Evolutionary conservation across 2,329 filamentous ascomycete genomes (phyloP).

Genomic region (Alternaria triticina): DNA sequence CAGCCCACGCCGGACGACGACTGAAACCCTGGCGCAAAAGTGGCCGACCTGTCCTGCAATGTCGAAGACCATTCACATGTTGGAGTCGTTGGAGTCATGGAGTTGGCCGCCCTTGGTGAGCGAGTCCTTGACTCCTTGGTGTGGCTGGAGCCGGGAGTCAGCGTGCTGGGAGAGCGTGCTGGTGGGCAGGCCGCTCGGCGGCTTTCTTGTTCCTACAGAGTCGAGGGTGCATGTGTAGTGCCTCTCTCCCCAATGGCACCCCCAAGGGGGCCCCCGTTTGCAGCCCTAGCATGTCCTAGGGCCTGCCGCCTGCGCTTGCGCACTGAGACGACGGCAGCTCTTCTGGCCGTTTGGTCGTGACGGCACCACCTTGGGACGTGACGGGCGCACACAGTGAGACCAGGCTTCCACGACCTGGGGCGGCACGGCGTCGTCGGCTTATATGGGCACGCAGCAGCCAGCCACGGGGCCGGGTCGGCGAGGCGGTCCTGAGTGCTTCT

Average conservation of each 20-base stretch:
- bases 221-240: conserved; percentile 9
- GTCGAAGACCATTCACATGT: not conserved
- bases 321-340: conserved; percentile 7
- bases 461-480: conserved; percentile 13
- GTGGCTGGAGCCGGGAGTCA: not conserved
- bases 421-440: conserved; percentile 16
- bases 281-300: conserved; percentile 8
- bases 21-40: conserved; percentile 13
- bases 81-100: not conserved
- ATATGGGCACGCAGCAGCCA: conserved; percentile 5
- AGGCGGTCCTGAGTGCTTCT: conserved; percentile 1
- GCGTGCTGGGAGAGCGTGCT: not conserved
- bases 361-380: not conserved
- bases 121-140: not conserved
- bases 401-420: conserved; percentile 10
- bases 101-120: not conserved
- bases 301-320: conserved; percentile 13
- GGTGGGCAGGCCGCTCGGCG: not conserved
- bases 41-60: not conserved
- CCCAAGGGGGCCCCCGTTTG: conserved; percentile 9
- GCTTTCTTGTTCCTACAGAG: conserved; percentile 7
- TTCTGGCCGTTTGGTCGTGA: not conserved
- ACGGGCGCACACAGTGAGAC: not conserved
- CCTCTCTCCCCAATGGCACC: not conserved
- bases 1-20: not conserved